Conservation (phyloP, 306 rosid species). For the Dryas octopetala region DNA sequence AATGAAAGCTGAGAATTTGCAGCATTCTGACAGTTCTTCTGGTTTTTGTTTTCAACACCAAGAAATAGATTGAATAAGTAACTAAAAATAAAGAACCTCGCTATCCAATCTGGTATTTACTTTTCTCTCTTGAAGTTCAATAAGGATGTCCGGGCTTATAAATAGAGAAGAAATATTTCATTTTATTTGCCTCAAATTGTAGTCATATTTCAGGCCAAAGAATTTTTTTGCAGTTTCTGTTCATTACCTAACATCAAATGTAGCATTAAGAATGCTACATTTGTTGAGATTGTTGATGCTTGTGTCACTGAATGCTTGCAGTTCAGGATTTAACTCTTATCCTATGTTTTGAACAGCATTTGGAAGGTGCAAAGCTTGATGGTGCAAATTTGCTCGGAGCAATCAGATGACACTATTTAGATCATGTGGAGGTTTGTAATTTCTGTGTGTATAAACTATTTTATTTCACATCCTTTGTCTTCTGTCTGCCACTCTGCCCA, state of each 20-base stretch:
- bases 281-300: not conserved
- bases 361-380: slow-evolving; percentile 91
- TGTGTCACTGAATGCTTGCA: not conserved
- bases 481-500: not conserved
- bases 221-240: not conserved
- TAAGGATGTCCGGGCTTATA: not conserved
- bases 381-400: slow-evolving; percentile 80
- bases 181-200: not conserved
- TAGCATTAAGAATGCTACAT: not conserved
- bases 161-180: not conserved
- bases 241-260: not conserved
- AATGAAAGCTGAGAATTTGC: slow-evolving; percentile 26
- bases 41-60: not conserved
- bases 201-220: not conserved
- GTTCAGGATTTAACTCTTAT: not conserved
- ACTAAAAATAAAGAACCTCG: not conserved
- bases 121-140: not conserved
- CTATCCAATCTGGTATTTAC: not conserved
- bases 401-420: slow-evolving; percentile 45
- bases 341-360: slow-evolving; percentile 37
- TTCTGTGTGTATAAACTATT: not conserved
- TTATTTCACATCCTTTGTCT: not conserved
- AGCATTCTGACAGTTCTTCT: slow-evolving; percentile 5
- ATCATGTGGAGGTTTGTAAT: not conserved
- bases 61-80: not conserved